phyloP scores from a whole-genome alignment of 192 early-diverging fungal genomes.

The Phycomyces blakesleeanus region DNA sequence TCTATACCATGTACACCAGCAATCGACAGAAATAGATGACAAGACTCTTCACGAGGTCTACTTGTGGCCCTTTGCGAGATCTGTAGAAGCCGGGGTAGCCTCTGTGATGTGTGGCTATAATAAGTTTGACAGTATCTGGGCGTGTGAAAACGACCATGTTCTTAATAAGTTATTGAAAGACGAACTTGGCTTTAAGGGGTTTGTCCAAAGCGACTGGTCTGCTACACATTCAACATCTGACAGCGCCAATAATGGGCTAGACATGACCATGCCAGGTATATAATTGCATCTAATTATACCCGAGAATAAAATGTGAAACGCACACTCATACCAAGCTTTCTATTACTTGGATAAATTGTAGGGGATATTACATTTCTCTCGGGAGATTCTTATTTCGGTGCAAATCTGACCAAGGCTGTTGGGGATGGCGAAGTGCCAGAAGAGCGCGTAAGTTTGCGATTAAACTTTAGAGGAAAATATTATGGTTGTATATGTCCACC shows the following conservation, averaged over 20 bases:
- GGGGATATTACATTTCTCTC: constrained; percentile 25
- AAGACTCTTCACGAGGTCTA: constrained; percentile 60
- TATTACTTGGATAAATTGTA: background rate
- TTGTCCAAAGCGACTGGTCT: constrained; percentile 58
- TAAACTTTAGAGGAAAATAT: constrained; percentile 34
- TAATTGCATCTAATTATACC: background rate
- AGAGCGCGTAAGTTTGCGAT: background rate
- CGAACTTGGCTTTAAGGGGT: constrained; percentile 57
- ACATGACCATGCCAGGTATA: constrained; percentile 30
- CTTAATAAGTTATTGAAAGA: constrained; percentile 47
- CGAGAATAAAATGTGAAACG: constrained; percentile 46
- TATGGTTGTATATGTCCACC: constrained; percentile 24
- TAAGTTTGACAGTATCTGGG: constrained; percentile 45
- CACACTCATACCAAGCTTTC: constrained; percentile 55
- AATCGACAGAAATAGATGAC: constrained; percentile 43
- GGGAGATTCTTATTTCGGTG: constrained; percentile 27
- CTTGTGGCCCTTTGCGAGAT: constrained; percentile 51
- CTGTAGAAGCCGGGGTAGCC: constrained; percentile 53
- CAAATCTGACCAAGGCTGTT: constrained; percentile 20
- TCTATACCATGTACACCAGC: background rate
- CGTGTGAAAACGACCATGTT: constrained; percentile 50
- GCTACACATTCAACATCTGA: constrained; percentile 37
- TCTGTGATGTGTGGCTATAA: constrained; percentile 68
- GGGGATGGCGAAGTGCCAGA: background rate
- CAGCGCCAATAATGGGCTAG: constrained; percentile 39